These are phyloP conservation scores for Aspergillus novofumigatus DNA, from an alignment of 2,329 filamentous ascomycete genomes.

Conservation along the genomic window DNA sequence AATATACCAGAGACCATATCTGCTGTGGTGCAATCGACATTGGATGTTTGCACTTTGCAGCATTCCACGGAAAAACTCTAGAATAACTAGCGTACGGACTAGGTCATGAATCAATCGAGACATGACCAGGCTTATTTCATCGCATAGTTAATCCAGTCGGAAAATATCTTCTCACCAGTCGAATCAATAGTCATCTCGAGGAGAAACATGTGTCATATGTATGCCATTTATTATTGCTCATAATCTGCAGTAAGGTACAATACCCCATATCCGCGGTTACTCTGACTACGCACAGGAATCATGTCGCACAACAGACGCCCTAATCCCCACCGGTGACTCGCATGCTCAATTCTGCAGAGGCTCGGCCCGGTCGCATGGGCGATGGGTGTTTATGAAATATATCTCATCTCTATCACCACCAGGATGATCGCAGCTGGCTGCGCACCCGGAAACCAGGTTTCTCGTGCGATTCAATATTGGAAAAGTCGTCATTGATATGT, in stretches of 20 bases:
- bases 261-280: neutral
- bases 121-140: neutral
- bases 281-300: neutral
- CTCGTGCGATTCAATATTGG: neutral
- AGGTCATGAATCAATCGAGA: neutral
- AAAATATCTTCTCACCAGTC: constrained; percentile 8
- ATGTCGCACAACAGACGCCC: constrained; percentile 12
- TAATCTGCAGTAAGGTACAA: neutral
- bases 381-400: constrained; percentile 7
- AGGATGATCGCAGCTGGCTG: neutral
- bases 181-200: constrained; percentile 4
- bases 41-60: too few species aligned
- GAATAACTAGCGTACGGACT: too few species aligned
- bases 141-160: constrained; percentile 1
- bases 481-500: neutral
- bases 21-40: neutral
- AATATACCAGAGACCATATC: neutral
- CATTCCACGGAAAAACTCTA: neutral
- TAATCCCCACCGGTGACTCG: constrained; percentile 2
- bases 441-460: neutral
- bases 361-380: constrained; percentile 17
- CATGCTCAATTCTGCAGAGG: constrained; percentile 16
- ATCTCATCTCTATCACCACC: neutral
- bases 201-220: constrained; percentile 1
- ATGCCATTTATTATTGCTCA: neutral